A percentile compares a stretch with the other conserved stretches of the same genome.
Conservation (phyloP, 495 filamentous ascomycete genomes). For the Trypethelium eluteriae region DNA sequence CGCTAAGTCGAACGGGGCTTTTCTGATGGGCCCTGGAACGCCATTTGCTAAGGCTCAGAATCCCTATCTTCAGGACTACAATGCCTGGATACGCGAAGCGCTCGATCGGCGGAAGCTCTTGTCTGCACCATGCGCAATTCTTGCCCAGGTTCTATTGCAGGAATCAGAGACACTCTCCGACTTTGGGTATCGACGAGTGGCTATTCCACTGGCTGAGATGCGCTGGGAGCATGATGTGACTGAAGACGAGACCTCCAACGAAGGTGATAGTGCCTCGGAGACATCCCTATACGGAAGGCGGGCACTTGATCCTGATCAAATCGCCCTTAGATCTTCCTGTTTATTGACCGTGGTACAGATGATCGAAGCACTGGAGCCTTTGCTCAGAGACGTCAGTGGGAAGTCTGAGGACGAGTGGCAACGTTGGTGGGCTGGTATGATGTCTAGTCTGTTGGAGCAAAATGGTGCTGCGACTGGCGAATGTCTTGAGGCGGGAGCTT, state of each 20-base stretch:
- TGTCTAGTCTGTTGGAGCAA: constrained; percentile 69
- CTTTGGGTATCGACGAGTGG: constrained; percentile 66
- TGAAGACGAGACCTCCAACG: constrained; percentile 31
- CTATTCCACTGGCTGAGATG: constrained; percentile 76
- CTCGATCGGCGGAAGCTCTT: constrained; percentile 64
- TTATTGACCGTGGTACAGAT: constrained; percentile 74
- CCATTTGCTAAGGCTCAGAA: constrained; percentile 72
- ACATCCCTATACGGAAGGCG: neutral
- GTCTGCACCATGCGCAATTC: constrained; percentile 69
- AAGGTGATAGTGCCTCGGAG: constrained; percentile 28
- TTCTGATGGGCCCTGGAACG: constrained; percentile 73
- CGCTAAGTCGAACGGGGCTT: constrained; percentile 62
- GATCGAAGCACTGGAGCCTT: constrained; percentile 79
- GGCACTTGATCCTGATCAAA: constrained; percentile 61
- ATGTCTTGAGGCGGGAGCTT: constrained; percentile 88
- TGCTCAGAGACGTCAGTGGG: constrained; percentile 70
- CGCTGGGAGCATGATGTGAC: constrained; percentile 78
- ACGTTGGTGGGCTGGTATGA: constrained; percentile 80
- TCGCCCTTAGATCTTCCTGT: constrained; percentile 67
- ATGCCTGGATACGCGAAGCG: constrained; percentile 69
- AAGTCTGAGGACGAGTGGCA: constrained; percentile 92
- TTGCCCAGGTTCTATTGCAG: constrained; percentile 70
- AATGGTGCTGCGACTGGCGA: constrained; percentile 75
- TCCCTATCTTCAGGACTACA: constrained; percentile 74
- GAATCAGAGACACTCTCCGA: constrained; percentile 65